phyloP scores from a whole-genome alignment of 768 basidiomycete genomes.

The Podaxis mareebaensis region DNA sequence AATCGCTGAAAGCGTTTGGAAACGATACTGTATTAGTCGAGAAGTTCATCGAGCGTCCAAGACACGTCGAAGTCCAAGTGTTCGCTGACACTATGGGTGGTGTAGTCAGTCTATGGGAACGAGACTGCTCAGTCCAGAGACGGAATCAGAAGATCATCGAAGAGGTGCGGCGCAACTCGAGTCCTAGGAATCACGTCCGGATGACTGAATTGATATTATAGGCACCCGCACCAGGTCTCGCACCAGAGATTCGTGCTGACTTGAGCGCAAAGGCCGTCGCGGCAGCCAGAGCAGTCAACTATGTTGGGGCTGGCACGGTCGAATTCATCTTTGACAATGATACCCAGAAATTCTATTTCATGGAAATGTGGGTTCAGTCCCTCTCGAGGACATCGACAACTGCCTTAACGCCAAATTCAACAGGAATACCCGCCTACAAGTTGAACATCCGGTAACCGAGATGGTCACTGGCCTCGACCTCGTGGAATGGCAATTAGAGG shows the following conservation, averaged over 20 bases:
- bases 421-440: constrained; percentile 85
- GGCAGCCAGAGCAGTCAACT: constrained; percentile 90
- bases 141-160: constrained; percentile 96
- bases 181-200: background rate
- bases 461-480: constrained; percentile 94
- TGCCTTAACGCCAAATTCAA: background rate
- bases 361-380: constrained; percentile 75
- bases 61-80: constrained; percentile 94
- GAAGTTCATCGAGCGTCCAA: constrained; percentile 82
- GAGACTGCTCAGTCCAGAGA: constrained; percentile 90
- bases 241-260: constrained; percentile 75
- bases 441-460: constrained; percentile 92
- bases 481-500: constrained; percentile 94
- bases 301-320: constrained; percentile 91
- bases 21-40: constrained; percentile 87
- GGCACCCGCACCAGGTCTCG: constrained; percentile 90
- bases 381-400: background rate
- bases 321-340: constrained; percentile 97
- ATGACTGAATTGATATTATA: constrained; percentile 28
- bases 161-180: constrained; percentile 48
- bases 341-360: constrained; percentile 85
- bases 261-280: constrained; percentile 86
- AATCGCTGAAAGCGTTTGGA: constrained; percentile 85
- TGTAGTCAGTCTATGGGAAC: constrained; percentile 93
- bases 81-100: constrained; percentile 84